Evolutionary conservation across 2,329 filamentous ascomycete genomes (phyloP), one percentile per base, ranked within the genome.

Genomic region (Calonectria pseudoreteaudii): DNA sequence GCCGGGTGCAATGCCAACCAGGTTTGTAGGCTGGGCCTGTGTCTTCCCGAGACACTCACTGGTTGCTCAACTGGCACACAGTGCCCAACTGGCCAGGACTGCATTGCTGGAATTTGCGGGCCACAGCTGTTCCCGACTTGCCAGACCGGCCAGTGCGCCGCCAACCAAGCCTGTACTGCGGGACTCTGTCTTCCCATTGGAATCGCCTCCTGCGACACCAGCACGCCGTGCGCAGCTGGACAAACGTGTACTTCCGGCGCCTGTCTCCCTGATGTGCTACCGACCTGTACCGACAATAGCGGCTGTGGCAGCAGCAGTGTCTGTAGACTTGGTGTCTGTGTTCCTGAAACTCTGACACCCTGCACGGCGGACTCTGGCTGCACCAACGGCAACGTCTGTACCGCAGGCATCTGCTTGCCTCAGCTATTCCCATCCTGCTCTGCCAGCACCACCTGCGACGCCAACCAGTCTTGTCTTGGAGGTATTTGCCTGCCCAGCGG

Each of bases 11-110:
- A 49, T 5, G n/a, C 50, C 8, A 36, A 9, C n/a, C 38, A 67
- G 18, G 52, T 52, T 6, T 71, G 70, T 6, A 31, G 64, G 8
- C 34, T 72, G 10, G 70, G 70, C 2, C 52, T 72, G 8, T 72
- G 70, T 34, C 23, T 71, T 3, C 64, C 70, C 1, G 18, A 67
- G 11, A 26, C 52, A 2, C 34, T 72, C 6, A 16, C 34, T 10
- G 2, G 28, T 1, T 72, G 70, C 28, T 14, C 38, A 1, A 26
- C 53, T 4, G 30, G 53, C 4, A 18, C 31, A 13, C 28, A 69
- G n/a, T 68, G 70, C 9, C 1, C n/a, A 9, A 41, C 26, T 16
- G 49, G 56, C n/a, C 58, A 70, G 31, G 23, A 52, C 4, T 73
- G 71, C 20, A 47, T 52, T 16, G 56, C 38, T 50, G 58, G 60